A percentile compares a stretch with the other conserved stretches of the same genome.
Conservation (phyloP, 208 protist species). For the Crithidia expoeki region DNA sequence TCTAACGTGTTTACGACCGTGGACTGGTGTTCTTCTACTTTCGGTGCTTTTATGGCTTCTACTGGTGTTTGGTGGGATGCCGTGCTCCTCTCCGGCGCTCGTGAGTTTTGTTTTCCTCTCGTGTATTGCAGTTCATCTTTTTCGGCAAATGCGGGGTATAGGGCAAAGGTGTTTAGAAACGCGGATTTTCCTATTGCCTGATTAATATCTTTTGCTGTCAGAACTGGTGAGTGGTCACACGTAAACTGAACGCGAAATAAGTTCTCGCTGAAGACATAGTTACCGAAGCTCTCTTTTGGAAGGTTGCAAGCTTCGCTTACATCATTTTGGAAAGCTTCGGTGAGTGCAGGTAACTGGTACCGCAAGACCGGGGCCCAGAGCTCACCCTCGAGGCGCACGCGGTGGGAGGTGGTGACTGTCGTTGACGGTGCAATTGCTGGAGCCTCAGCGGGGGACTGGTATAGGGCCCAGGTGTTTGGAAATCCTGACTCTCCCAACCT, state of each 20-base stretch:
- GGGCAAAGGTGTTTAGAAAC: constrained; percentile 32
- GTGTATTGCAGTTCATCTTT: background rate
- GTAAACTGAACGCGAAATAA: constrained; percentile 31
- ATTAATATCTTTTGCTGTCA: constrained; percentile 14
- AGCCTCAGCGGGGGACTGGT: background rate
- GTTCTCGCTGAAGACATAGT: constrained; percentile 31
- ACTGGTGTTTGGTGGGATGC: background rate
- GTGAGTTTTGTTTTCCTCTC: background rate
- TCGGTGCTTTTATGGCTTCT: background rate
- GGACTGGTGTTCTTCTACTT: background rate
- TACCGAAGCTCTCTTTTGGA: constrained; percentile 19
- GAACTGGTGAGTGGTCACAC: constrained; percentile 15
- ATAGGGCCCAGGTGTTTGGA: constrained; percentile 18
- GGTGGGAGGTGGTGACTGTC: constrained; percentile 35
- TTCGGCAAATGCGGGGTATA: constrained; percentile 20
- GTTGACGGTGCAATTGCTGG: background rate
- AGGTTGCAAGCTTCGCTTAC: constrained; percentile 30
- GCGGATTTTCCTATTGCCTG: constrained; percentile 7
- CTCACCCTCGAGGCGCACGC: constrained; percentile 40
- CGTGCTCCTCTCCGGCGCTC: background rate
- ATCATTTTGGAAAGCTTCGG: constrained; percentile 36
- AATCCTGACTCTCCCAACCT: constrained; percentile 10
- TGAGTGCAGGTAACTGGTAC: constrained; percentile 35
- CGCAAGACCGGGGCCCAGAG: constrained; percentile 33
- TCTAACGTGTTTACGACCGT: background rate